Evolutionary conservation across 2,329 filamentous ascomycete genomes (phyloP).

Genomic region (Colletotrichum noveboracense): DNA sequence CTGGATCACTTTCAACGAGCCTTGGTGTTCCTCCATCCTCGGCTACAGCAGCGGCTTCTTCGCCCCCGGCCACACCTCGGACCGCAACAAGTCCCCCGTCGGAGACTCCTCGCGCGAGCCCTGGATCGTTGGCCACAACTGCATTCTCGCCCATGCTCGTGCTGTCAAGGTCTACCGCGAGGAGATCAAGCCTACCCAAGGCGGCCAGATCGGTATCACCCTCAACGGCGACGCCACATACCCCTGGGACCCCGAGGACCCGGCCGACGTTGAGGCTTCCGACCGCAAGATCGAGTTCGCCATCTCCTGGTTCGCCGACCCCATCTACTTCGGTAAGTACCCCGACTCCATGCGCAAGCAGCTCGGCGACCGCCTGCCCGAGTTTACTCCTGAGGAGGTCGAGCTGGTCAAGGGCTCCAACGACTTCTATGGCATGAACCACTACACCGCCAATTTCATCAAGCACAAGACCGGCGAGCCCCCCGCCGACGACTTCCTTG

Average conservation of each 20-base stretch:
- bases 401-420: constrained; percentile 84
- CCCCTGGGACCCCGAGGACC: constrained; percentile 81
- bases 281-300: constrained; percentile 86
- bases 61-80: constrained; percentile 82
- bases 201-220: constrained; percentile 85
- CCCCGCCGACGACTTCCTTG: constrained; percentile 70
- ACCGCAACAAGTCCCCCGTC: constrained; percentile 71
- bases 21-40: constrained; percentile 82
- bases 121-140: constrained; percentile 82
- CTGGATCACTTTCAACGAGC: constrained; percentile 93
- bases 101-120: constrained; percentile 80
- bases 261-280: constrained; percentile 75
- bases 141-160: constrained; percentile 79
- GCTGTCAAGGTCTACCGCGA: constrained; percentile 84
- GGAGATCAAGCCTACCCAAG: constrained; percentile 75
- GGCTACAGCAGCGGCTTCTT: constrained; percentile 81
- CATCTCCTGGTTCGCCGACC: constrained; percentile 89
- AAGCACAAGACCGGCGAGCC: constrained; percentile 70
- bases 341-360: constrained; percentile 84
- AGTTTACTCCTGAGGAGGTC: constrained; percentile 74
- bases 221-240: constrained; percentile 85
- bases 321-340: constrained; percentile 84
- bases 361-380: constrained; percentile 77
- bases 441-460: constrained; percentile 90
- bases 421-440: constrained; percentile 95